Evolutionary conservation across 768 basidiomycete species (phyloP), one percentile per base, ranked within the genome.

Genomic region (Neoboletus subvelutipes): DNA sequence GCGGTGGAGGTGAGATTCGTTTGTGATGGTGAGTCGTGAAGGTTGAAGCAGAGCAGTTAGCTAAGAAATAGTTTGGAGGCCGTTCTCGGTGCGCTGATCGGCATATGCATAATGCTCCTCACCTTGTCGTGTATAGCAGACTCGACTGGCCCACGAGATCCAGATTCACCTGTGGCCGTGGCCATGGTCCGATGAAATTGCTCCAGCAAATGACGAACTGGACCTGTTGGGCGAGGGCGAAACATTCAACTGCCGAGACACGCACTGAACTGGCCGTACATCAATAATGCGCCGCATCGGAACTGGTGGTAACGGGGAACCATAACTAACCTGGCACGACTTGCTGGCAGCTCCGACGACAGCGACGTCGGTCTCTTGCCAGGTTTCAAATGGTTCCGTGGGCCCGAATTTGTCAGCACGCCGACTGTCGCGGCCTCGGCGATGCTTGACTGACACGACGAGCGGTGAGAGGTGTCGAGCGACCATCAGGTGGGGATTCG

Each of bases 1-100:
- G 66, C 88, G 82, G 73, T 94, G 92, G 75, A 89, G 80, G 82
- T 84, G 86, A 51, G 92, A 93, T 66, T 94, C 88, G 73, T 94
- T 94, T 36, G 79, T 79, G 67, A 94, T 86, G 52, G 68, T 77
- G 67, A 94, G 77, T 64, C 78, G 77, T 52, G 79, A 72, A 20
- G 92, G 91, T 63, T 78, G 75, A 53, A 94, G 77, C 49, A 83
- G 75, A 43, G 74, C 69, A 52, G 77, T 83, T 62, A 94, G 75
- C 92, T 93, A 68, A 59, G 58, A 59, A 48, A 62, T 45, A 59
- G 59, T 36, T 70, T 52, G 61, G 58, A 43, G 50, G 62, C 56
- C 51, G 63, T 57, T 60, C 60, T 63, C 31, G 65, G 60, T 59
- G 58, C 37, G 55, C 50, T 55, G 62, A 64, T 70, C 65, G 65